These are phyloP conservation scores for Plasmodium malariae DNA, from an alignment of 169 alveolate species.

Conservation along the genomic window DNA sequence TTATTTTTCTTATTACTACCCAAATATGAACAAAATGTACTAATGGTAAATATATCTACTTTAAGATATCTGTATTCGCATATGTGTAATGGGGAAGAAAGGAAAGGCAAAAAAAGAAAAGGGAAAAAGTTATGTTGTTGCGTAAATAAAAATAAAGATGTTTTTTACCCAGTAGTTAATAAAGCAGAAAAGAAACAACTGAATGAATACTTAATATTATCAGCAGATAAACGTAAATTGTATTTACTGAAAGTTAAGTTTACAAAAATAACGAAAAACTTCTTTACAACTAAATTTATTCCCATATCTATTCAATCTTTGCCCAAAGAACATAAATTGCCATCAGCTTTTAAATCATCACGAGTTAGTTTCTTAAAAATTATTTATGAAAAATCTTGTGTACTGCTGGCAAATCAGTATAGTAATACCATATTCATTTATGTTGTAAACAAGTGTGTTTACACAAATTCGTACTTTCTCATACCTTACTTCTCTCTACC, in stretches of 20 bases:
- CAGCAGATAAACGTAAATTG: conserved; percentile 52
- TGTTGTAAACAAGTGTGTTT: conserved; percentile 54
- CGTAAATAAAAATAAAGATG: background rate
- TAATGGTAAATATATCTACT: conserved; percentile 55
- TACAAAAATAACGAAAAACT: conserved; percentile 44
- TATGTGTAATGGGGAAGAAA: conserved; percentile 10
- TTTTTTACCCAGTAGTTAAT: conserved; percentile 14
- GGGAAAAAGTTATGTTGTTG: conserved; percentile 18
- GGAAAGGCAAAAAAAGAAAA: conserved; percentile 1
- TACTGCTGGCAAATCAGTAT: conserved; percentile 65
- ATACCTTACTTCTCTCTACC: conserved; percentile 55
- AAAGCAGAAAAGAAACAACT: conserved; percentile 60
- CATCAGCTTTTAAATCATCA: conserved; percentile 19
- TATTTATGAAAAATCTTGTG: conserved; percentile 71
- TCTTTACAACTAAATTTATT: conserved; percentile 52
- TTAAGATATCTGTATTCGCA: conserved; percentile 71
- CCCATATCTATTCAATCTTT: conserved; percentile 26
- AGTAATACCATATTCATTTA: conserved; percentile 45
- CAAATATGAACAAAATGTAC: conserved; percentile 18
- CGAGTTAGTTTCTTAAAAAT: conserved; percentile 75
- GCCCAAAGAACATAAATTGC: conserved; percentile 27
- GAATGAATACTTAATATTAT: conserved; percentile 41
- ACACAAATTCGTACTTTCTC: conserved; percentile 54
- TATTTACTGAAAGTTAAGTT: conserved; percentile 53
- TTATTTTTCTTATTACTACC: conserved; percentile 33